Evolutionary conservation across 306 rosid species (phyloP).

Genomic region (Casuarina cunninghamiana): DNA sequence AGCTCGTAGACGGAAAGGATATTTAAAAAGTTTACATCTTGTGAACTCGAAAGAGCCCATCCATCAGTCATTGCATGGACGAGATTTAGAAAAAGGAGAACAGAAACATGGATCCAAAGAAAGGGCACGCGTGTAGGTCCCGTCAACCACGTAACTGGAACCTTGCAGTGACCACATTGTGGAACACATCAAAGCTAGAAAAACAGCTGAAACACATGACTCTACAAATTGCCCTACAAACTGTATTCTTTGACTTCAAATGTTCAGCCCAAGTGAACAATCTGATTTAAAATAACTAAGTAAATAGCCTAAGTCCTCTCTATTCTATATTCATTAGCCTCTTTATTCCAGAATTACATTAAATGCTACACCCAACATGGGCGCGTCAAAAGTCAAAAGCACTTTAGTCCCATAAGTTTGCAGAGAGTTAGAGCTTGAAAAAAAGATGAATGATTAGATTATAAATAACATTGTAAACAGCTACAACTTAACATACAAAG

Average conservation of each 20-base stretch:
- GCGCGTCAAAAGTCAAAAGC: background rate
- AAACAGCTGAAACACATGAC: background rate
- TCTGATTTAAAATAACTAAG: background rate
- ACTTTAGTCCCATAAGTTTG: background rate
- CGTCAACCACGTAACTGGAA: background rate
- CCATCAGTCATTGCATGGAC: background rate
- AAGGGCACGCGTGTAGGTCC: constrained; percentile 2
- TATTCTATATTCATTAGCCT: background rate
- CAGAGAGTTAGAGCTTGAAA: background rate
- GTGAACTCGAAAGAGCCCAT: background rate
- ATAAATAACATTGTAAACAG: background rate
- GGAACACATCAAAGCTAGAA: background rate
- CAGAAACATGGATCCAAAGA: background rate
- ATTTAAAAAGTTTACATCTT: no score
- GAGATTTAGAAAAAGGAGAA: constrained; percentile 1
- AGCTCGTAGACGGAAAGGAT: no score
- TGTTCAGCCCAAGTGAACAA: background rate
- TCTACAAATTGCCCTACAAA: background rate
- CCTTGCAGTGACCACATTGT: background rate
- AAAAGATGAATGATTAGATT: background rate
- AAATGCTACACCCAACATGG: background rate
- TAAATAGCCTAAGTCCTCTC: background rate
- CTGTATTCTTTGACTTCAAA: background rate
- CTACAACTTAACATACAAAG: background rate
- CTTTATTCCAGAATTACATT: background rate